Percentiles rank a stretch among this genome's conserved stretches.
phyloP scores from a whole-genome alignment of 2,329 filamentous ascomycete species.

The Westerdykella aurantiaca region DNA sequence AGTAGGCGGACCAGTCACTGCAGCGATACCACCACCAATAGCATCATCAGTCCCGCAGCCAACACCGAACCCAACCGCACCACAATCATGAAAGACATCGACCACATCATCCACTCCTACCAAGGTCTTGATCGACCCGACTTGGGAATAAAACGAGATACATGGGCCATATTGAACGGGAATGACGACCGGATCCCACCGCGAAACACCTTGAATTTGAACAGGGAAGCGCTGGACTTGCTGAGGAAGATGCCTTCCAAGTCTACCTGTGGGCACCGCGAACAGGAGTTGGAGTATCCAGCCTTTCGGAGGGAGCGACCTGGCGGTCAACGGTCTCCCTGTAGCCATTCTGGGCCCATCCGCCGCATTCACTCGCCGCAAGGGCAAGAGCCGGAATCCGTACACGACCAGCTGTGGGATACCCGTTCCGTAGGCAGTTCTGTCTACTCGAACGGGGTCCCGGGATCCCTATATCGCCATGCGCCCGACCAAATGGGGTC shows the following conservation, averaged over 20 bases:
- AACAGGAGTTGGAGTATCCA: conserved; percentile 8
- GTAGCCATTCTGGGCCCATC: neutral
- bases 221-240: conserved; percentile 10
- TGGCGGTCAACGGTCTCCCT: too few species aligned
- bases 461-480: too few species aligned
- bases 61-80: conserved; percentile 15
- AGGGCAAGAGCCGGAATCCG: too few species aligned
- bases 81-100: conserved; percentile 28
- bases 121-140: conserved; percentile 15
- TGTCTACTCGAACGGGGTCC: too few species aligned
- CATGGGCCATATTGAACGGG: conserved; percentile 16
- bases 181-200: conserved; percentile 3
- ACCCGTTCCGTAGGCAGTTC: too few species aligned
- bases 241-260: conserved; percentile 9
- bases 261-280: conserved; percentile 1
- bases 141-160: conserved; percentile 15
- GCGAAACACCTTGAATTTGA: conserved; percentile 5
- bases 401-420: too few species aligned
- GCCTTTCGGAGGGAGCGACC: neutral
- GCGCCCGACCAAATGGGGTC: too few species aligned
- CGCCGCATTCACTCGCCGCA: too few species aligned
- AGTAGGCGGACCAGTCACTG: conserved; percentile 5
- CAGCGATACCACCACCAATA: conserved; percentile 10
- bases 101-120: conserved; percentile 30
- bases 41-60: conserved; percentile 17